phyloP scores from a whole-genome alignment of 129 eudicot species.

The sunflower (Helianthus annuus) region DNA sequence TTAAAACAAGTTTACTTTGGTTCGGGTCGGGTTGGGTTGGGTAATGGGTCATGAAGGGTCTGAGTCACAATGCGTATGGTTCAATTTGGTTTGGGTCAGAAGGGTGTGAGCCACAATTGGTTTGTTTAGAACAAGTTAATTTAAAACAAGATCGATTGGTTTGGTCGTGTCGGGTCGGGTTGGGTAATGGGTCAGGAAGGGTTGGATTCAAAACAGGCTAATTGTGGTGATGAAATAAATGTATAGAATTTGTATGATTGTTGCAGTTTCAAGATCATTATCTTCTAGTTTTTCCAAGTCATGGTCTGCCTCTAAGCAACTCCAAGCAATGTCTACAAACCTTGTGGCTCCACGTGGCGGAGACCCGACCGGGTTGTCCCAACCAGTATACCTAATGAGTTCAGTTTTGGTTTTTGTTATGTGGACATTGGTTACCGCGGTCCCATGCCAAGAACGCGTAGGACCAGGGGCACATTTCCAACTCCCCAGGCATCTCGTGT shows the following conservation, averaged over 20 bases:
- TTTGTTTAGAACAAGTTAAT: too few relatives aligned
- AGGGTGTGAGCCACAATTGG: too few relatives aligned
- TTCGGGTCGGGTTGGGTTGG: too few relatives aligned
- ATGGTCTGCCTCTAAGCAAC: slow-evolving; percentile 85
- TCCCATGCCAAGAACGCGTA: slow-evolving; percentile 73
- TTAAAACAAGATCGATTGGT: too few relatives aligned
- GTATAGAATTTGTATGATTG: neutral
- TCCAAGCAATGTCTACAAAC: slow-evolving; percentile 70
- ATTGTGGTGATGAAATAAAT: too few relatives aligned
- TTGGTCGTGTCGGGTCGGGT: too few relatives aligned
- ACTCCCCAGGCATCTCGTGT: slow-evolving; percentile 48
- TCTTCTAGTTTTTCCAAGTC: slow-evolving; percentile 56
- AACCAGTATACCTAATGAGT: slow-evolving; percentile 70
- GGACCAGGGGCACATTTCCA: slow-evolving; percentile 55
- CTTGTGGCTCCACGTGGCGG: slow-evolving; percentile 79
- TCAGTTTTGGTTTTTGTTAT: slow-evolving; percentile 60
- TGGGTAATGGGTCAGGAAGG: too few relatives aligned
- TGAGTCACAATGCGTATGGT: too few relatives aligned
- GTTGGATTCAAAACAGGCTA: too few relatives aligned
- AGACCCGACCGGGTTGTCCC: slow-evolving; percentile 62
- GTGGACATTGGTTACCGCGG: slow-evolving; percentile 82
- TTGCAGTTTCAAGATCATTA: slow-evolving; percentile 36
- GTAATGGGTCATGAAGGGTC: too few relatives aligned
- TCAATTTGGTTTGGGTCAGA: too few relatives aligned
- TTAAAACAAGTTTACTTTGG: too few relatives aligned